These are phyloP conservation scores for Viridothelium virens DNA, from an alignment of 495 filamentous ascomycete genomes.

Conservation along the genomic window DNA sequence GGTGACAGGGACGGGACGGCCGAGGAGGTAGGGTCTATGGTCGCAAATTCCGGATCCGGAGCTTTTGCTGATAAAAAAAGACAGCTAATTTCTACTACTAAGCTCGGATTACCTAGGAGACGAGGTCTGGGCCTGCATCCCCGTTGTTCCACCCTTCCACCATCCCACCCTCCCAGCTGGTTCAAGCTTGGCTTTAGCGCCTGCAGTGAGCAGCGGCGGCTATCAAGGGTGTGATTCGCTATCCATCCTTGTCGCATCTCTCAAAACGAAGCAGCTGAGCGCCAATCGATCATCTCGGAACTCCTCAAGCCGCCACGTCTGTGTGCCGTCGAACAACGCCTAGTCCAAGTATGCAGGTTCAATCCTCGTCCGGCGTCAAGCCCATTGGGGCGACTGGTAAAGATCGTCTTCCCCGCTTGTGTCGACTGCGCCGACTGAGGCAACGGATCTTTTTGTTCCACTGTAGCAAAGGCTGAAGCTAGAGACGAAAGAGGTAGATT, in stretches of 20 bases:
- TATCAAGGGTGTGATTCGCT: neutral
- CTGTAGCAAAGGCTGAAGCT: neutral
- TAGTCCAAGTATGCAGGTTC: neutral
- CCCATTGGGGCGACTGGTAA: neutral
- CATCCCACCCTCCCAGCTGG: too few species aligned
- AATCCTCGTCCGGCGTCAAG: neutral
- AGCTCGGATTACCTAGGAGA: neutral
- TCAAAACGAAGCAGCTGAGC: constrained; percentile 1
- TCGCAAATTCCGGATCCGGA: neutral
- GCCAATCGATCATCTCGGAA: constrained; percentile 1
- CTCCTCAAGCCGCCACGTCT: neutral
- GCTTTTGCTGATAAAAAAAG: constrained; percentile 10
- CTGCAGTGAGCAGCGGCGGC: neutral
- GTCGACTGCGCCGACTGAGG: neutral
- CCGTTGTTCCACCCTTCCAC: too few species aligned
- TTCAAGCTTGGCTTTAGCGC: neutral
- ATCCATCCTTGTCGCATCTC: neutral
- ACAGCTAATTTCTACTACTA: neutral
- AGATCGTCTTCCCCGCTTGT: neutral
- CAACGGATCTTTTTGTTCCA: neutral
- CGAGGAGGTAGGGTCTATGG: neutral
- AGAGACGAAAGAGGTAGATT: neutral
- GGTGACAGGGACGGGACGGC: neutral
- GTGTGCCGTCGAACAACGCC: neutral
- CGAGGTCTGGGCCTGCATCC: neutral